phyloP scores from a whole-genome alignment of 1,284 basidiomycete genomes.

The Crucibulum parvulum region DNA sequence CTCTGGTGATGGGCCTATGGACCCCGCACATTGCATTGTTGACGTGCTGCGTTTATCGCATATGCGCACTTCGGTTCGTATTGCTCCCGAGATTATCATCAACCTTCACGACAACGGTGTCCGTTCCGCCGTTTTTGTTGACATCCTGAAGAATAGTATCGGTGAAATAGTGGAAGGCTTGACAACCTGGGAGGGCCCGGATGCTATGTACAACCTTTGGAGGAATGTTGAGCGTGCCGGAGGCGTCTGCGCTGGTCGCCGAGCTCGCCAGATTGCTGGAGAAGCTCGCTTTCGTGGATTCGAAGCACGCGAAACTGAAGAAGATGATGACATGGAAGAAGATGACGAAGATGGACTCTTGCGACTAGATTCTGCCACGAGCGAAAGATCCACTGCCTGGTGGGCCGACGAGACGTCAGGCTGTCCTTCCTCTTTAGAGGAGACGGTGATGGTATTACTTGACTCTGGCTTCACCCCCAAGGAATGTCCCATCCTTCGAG shows the following conservation, averaged over 20 bases:
- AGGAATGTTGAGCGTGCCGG: constrained; percentile 44
- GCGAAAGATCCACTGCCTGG: constrained; percentile 46
- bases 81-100: constrained; percentile 53
- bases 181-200: constrained; percentile 49
- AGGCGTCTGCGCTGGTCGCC: constrained; percentile 44
- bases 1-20: constrained; percentile 20
- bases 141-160: constrained; percentile 42
- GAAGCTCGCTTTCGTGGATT: constrained; percentile 30
- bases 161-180: constrained; percentile 37
- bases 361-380: background rate
- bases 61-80: constrained; percentile 39
- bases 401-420: constrained; percentile 57
- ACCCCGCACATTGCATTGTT: constrained; percentile 46
- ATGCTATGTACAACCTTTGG: constrained; percentile 52
- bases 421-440: constrained; percentile 53
- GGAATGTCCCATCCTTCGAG: constrained; percentile 41
- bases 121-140: constrained; percentile 38
- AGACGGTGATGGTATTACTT: constrained; percentile 51
- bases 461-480: constrained; percentile 53
- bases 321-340: constrained; percentile 40
- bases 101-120: constrained; percentile 59
- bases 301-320: constrained; percentile 31
- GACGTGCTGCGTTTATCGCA: constrained; percentile 52
- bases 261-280: constrained; percentile 46
- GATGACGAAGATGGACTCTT: constrained; percentile 12